These are phyloP conservation scores for Tagetes erecta DNA, from an alignment of 129 eudicot species.

Conservation along the genomic window DNA sequence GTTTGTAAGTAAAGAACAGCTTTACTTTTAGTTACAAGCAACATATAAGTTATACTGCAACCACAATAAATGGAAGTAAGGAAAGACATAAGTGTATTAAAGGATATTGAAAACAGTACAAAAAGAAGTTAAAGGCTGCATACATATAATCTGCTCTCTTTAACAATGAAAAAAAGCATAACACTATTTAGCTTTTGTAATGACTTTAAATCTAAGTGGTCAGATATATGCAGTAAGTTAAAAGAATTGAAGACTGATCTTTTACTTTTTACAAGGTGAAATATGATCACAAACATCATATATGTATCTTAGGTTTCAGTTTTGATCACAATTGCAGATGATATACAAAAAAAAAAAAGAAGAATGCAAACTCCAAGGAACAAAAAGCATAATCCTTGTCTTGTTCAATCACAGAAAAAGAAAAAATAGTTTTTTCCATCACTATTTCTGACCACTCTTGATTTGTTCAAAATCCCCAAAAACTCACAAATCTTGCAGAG, in stretches of 20 bases:
- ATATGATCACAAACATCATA: constrained; percentile 20
- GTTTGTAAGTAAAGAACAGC: constrained; percentile 23
- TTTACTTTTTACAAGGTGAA: constrained; percentile 21
- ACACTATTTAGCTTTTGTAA: constrained; percentile 10
- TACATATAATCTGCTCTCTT: constrained; percentile 24
- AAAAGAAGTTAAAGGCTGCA: constrained; percentile 16
- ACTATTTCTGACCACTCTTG: constrained; percentile 47
- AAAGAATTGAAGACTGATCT: constrained; percentile 15
- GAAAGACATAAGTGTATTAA: constrained; percentile 1
- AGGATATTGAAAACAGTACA: constrained; percentile 15
- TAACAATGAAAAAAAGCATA: constrained; percentile 28
- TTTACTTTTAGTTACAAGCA: constrained; percentile 27
- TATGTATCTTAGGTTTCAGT: constrained; percentile 21
- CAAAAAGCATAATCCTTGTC: constrained; percentile 78
- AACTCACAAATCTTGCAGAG: constrained; percentile 43
- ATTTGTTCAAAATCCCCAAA: constrained; percentile 61
- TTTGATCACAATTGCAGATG: constrained; percentile 50
- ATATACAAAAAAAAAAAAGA: constrained; percentile 28
- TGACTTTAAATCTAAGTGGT: constrained; percentile 27
- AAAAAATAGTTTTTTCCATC: constrained; percentile 37
- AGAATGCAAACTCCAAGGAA: constrained; percentile 76
- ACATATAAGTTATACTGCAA: constrained; percentile 18
- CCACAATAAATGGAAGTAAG: constrained; percentile 32
- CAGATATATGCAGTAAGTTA: constrained; percentile 17
- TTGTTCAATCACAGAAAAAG: constrained; percentile 76